These are phyloP conservation scores for Knoxdaviesia proteae DNA, from an alignment of 2,329 filamentous ascomycete species.

Conservation along the genomic window DNA sequence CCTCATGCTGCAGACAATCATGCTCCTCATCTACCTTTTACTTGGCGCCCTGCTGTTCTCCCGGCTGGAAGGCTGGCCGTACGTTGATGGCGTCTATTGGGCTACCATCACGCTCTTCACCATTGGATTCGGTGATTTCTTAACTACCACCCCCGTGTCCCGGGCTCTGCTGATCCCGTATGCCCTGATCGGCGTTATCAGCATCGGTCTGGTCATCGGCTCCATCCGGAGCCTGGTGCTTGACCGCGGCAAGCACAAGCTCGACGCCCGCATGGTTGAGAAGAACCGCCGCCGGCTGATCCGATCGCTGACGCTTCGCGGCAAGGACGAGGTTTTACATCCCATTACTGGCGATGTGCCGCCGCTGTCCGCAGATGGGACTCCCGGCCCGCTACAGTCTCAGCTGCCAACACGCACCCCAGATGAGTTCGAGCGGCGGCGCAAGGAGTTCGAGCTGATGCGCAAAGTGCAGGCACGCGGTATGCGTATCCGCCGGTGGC, in stretches of 20 bases:
- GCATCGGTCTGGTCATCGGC: constrained; percentile 63
- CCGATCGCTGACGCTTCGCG: constrained; percentile 20
- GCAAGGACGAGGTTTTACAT: constrained; percentile 24
- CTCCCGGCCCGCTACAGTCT: constrained; percentile 1
- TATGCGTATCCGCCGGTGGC: constrained; percentile 49
- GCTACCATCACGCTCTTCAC: constrained; percentile 52
- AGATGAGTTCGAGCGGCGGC: constrained; percentile 36
- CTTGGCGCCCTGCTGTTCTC: constrained; percentile 60
- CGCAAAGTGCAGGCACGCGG: constrained; percentile 53
- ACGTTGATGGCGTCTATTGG: constrained; percentile 62
- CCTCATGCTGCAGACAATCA: constrained; percentile 75
- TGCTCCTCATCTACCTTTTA: constrained; percentile 64
- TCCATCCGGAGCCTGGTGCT: constrained; percentile 50
- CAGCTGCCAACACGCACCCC: not conserved
- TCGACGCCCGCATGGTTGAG: constrained; percentile 37
- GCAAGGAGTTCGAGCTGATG: constrained; percentile 61
- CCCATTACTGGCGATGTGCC: constrained; percentile 16
- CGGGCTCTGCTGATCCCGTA: constrained; percentile 64
- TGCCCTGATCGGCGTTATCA: constrained; percentile 64
- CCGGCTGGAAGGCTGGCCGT: constrained; percentile 51
- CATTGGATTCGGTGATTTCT: constrained; percentile 39
- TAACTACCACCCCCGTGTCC: constrained; percentile 28
- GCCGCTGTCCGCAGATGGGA: too few species aligned
- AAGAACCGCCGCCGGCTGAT: constrained; percentile 31
- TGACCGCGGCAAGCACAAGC: constrained; percentile 31